Evolutionary conservation across 192 early-diverging fungal genomes (phyloP).

Genomic region (Backusella parvicylindrica): DNA sequence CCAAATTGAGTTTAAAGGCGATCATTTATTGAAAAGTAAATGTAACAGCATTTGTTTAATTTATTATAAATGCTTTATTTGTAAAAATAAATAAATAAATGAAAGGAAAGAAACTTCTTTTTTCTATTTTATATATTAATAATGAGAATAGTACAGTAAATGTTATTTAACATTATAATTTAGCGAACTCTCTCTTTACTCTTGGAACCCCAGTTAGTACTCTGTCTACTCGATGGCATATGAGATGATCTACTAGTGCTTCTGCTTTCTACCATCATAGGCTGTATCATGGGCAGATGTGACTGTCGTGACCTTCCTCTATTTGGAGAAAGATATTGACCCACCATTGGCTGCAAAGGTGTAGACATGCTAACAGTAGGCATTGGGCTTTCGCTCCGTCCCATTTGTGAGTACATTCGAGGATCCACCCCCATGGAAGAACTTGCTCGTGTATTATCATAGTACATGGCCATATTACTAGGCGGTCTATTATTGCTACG

Average conservation of each 20-base stretch:
- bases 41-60: neutral
- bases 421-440: neutral
- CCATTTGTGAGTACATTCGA: constrained; percentile 4
- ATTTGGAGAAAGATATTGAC: neutral
- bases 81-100: neutral
- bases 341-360: neutral
- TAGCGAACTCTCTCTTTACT: neutral
- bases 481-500: neutral
- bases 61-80: neutral
- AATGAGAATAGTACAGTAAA: neutral
- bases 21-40: neutral
- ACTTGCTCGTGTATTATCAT: neutral
- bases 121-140: neutral
- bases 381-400: constrained; percentile 17
- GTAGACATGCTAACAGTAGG: neutral
- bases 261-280: neutral
- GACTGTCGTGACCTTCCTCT: neutral
- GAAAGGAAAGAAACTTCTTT: neutral
- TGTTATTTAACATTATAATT: neutral
- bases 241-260: neutral
- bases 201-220: neutral
- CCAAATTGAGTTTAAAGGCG: neutral
- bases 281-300: neutral
- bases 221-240: neutral
- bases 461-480: neutral